Conservation (phyloP, 139 green algal genomes). For the Chlorella sp. region DNA sequence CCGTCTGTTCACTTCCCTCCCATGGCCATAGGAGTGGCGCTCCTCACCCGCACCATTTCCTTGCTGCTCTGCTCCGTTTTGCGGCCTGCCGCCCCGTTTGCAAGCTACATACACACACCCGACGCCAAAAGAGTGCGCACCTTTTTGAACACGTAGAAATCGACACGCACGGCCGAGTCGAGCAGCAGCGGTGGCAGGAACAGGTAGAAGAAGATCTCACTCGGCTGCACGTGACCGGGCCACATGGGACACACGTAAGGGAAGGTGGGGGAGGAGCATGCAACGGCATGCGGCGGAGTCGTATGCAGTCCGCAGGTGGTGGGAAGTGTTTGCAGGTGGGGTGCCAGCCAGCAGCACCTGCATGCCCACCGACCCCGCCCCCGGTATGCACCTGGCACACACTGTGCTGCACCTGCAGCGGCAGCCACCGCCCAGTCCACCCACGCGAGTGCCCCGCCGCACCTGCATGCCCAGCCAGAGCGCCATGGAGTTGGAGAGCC, state of each 20-base stretch:
- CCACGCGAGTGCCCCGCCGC: background rate
- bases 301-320: background rate
- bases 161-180: slow-evolving; percentile 57
- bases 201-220: slow-evolving; percentile 78
- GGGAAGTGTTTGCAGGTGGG: background rate
- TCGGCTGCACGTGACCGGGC: slow-evolving; percentile 22
- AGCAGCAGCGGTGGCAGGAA: slow-evolving; percentile 80
- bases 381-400: no score
- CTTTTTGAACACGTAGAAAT: slow-evolving; percentile 92
- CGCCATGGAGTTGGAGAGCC: slow-evolving; percentile 65
- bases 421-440: no score
- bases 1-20: no score
- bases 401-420: no score
- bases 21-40: no score
- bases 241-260: background rate
- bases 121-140: no score
- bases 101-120: no score
- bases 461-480: slow-evolving; percentile 73
- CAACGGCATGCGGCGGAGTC: background rate
- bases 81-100: no score
- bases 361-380: no score
- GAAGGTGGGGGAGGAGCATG: no score
- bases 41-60: no score
- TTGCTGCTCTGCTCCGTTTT: no score
- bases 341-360: background rate